A percentile compares a stretch with the other conserved stretches of the same genome.
phyloP scores from a whole-genome alignment of 2,329 filamentous ascomycete genomes.

The Zarea fungicola region DNA sequence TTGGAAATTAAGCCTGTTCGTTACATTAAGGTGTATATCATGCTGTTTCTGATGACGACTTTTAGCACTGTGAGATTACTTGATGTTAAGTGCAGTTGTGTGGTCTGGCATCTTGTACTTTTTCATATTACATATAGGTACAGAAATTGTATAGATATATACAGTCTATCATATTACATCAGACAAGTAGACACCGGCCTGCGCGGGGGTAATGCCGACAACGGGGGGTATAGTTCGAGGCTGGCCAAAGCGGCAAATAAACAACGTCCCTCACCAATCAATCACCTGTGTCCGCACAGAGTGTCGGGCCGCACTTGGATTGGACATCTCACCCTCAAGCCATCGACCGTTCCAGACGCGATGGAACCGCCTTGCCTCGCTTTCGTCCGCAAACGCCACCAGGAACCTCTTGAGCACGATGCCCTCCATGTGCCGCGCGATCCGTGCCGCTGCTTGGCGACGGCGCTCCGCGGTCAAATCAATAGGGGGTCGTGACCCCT shows the following conservation, averaged over 20 bases:
- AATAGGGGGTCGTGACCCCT: too few relatives aligned
- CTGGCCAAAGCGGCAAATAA: too few relatives aligned
- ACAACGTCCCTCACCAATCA: neutral
- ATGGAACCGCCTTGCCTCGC: conserved; percentile 35
- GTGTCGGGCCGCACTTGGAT: neutral
- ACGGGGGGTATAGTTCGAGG: too few relatives aligned
- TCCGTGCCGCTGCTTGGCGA: neutral
- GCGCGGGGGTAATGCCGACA: too few relatives aligned
- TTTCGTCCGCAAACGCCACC: conserved; percentile 26
- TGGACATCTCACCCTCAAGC: conserved; percentile 17
- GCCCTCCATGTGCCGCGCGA: conserved; percentile 5
- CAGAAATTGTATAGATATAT: conserved; percentile 2
- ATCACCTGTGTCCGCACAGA: conserved; percentile 8
- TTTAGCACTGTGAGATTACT: neutral
- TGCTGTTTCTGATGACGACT: neutral
- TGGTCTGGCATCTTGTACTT: neutral
- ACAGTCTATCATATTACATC: too few relatives aligned
- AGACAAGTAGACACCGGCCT: too few relatives aligned
- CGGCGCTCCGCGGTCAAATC: neutral
- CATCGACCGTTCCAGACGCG: conserved; percentile 36
- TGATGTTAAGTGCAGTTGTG: neutral
- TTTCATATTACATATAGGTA: conserved; percentile 1
- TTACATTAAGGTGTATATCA: conserved; percentile 8
- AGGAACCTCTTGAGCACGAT: conserved; percentile 24
- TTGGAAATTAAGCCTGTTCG: too few relatives aligned